Evolutionary conservation across 306 rosid species (phyloP), one percentile per base, ranked within the genome.

Genomic region (Psophocarpus tetragonolobus): DNA sequence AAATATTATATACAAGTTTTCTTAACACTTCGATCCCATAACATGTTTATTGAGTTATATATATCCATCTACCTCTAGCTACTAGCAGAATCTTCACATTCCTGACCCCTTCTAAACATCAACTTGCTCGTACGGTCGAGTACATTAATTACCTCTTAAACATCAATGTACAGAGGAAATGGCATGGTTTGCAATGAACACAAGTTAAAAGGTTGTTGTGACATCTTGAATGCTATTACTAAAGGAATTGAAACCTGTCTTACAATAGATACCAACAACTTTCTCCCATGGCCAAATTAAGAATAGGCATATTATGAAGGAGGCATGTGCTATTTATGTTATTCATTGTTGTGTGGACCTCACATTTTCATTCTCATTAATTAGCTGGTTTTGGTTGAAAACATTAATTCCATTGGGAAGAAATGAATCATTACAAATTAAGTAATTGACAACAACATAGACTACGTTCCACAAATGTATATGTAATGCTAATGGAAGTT

Each of bases 371-470:
- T 74, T 58, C 15, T 13, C 57, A 68, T 48, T 44, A 41, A n/a
- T n/a, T n/a, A 36, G 41, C 51, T 60, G 51, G 51, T 69, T 69
- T 71, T 71, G 54, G 69, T 70, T 71, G 68, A 69, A 78, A 78
- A 62, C n/a, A 5, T 65, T 12, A 80, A 50, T 70, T 48, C 78
- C 74, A 69, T 77, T 47, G 3, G 7, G 11, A 58, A 33, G n/a
- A 44, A 27, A 26, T 29, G 33, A 44, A 6, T 12, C 80, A 32
- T 23, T 17, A 65, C 24, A 44, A 73, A 56, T 30, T 45, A 54
- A 5, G 11, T 26, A 6, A 1, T 50, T 11, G 24, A 50, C 57
- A n/a, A n/a, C 2, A 20, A 18, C 39, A 35, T 3, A 38, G 0
- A 8, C 30, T 8, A 2, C 33, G 4, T 4, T 30, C 60, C 13